Evolutionary conservation across 495 filamentous ascomycete species (phyloP).

Genomic region (Aspergillus hancockii): DNA sequence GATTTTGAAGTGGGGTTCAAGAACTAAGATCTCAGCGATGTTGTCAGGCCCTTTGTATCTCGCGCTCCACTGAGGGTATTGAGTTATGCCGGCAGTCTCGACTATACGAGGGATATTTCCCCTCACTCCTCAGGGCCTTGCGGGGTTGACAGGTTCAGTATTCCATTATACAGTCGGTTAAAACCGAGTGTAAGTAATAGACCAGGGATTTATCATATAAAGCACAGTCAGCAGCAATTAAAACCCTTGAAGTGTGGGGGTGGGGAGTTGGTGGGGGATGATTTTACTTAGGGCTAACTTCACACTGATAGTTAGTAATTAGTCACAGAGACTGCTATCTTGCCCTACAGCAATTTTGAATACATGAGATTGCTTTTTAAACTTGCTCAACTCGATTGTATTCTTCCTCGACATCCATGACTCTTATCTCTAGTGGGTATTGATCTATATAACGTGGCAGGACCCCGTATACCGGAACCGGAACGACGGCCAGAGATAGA

Average conservation of each 20-base stretch:
- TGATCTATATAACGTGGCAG: too few relatives aligned
- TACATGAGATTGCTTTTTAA: neutral
- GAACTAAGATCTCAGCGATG: neutral
- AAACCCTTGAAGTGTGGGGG: neutral
- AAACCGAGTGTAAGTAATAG: too few relatives aligned
- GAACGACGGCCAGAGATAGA: too few relatives aligned
- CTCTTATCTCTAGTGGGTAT: too few relatives aligned
- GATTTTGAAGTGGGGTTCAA: neutral
- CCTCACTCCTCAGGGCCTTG: neutral
- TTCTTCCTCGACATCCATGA: neutral
- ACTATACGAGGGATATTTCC: neutral
- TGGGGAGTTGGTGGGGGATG: neutral
- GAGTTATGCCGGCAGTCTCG: neutral
- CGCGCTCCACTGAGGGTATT: neutral
- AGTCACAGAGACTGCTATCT: neutral
- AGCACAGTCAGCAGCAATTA: neutral
- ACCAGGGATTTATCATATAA: too few relatives aligned
- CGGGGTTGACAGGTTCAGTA: neutral
- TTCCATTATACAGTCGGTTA: too few relatives aligned
- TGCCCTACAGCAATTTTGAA: neutral
- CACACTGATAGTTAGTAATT: neutral
- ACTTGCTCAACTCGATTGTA: neutral
- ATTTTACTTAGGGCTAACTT: neutral
- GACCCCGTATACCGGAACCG: too few relatives aligned
- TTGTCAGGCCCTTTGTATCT: neutral